Base-by-base conservation (phyloP, 179 eudicot genomes). In the Silene noctiflora region DNA sequence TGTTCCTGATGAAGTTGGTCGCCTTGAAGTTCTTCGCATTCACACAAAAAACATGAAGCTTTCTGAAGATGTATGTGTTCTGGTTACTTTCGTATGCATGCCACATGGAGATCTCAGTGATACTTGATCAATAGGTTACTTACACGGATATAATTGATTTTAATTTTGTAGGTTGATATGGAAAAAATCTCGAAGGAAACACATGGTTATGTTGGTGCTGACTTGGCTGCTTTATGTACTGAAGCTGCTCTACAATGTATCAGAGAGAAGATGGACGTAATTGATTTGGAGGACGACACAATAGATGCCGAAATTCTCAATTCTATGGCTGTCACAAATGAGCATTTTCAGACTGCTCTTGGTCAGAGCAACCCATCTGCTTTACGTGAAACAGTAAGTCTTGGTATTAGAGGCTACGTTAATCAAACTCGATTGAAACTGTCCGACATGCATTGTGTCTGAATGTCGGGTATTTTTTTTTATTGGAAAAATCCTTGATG, bases 301-400 rank as follows among this genome's bases (percentile, higher is more conserved):
- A 91, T 91, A n/a, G 97, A 91, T 89, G 97, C 94, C 1, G 97
- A 91, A 85, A 87, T 91, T 51, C 87, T 91, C n/a, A 91, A 91
- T 73, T 89, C 97, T 56, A 91, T 91, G 97, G 92, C 97, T 67
- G 92, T 91, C 25, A 81, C 92, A 13, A 91, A 91, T 73, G 97
- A 91, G 75, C 97, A 91, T 75, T 91, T 87, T 79, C 83, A 80
- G 35, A 91, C 97, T 79, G 97, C 97, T 75, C 94, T 91, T 64
- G 97, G 94, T 35, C 86, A 85, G 64, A 89, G 94, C 87, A 91
- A 91, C 63, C 97, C 97, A 31, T 91, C 97, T 81, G 97, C 97
- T 61, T 79, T 91, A 31, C 90, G 97, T 82, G 97, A 91, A 81
- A 91, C 97, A 0, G 96, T 91, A 55, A 78, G 87, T 81, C 14